Percentiles rank a stretch among this genome's conserved stretches.
phyloP scores from a whole-genome alignment of 495 filamentous ascomycete genomes.

The Apodospora peruviana region DNA sequence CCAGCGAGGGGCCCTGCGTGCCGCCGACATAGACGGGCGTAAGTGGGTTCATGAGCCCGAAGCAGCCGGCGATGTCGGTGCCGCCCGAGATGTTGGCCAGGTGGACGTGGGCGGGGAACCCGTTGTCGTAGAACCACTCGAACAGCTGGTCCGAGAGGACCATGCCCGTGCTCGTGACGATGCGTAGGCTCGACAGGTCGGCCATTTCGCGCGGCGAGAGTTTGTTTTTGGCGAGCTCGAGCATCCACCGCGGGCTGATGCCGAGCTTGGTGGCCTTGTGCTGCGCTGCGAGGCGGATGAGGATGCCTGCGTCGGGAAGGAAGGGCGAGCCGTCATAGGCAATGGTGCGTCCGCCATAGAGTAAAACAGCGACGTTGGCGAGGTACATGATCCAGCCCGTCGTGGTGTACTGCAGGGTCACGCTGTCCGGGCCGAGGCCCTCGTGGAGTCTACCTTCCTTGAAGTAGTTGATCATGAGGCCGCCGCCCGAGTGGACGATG shows the following conservation, averaged over 20 bases:
- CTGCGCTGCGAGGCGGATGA: constrained; percentile 53
- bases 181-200: constrained; percentile 53
- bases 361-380: constrained; percentile 44
- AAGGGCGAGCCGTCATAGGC: constrained; percentile 78
- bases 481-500: constrained; percentile 66
- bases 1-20: constrained; percentile 58
- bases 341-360: constrained; percentile 52
- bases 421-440: constrained; percentile 40
- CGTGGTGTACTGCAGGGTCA: constrained; percentile 54
- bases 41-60: constrained; percentile 64
- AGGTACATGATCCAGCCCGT: constrained; percentile 89
- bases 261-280: constrained; percentile 59
- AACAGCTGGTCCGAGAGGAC: constrained; percentile 67
- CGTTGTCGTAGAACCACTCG: constrained; percentile 79
- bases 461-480: constrained; percentile 47
- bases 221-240: constrained; percentile 57
- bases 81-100: constrained; percentile 72
- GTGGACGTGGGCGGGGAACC: constrained; percentile 58
- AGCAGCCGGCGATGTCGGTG: constrained; percentile 70
- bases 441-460: constrained; percentile 63
- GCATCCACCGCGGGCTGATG: constrained; percentile 67
- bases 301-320: constrained; percentile 53
- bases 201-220: constrained; percentile 54
- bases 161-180: constrained; percentile 71
- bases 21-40: constrained; percentile 67